Base-by-base conservation (phyloP, 1,284 basidiomycete species). In the Pseudozyma hubeiensis region DNA sequence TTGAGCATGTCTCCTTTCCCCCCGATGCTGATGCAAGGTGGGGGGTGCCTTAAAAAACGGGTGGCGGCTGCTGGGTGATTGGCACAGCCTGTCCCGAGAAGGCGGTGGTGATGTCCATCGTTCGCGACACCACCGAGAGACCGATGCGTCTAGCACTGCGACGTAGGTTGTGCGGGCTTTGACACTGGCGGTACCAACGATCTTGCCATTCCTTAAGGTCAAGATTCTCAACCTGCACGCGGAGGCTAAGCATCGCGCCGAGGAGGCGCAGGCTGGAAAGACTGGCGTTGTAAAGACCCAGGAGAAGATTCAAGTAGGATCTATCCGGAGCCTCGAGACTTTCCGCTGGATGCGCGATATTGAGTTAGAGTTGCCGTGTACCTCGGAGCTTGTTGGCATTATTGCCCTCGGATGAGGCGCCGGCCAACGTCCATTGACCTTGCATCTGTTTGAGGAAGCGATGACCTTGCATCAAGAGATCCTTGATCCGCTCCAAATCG, bases 401-500 rank as follows among this genome's bases (percentile, higher is more conserved):
- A 9, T 35, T 39, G 31, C 57, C 53, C 7, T 60, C 51, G 3
- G 49, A 45, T 5, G 71, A 47, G 6, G 74, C 74, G 16, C 72
- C 68, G 1, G 72, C 62, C 8, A 78, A 60, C 3, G 63, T 63
- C 72, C 75, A 72, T 17, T 75, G 76, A 7, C 76, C 76, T 37
- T 75, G 68, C 67, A 78, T 75, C 57, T 75, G 72, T 40, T 71
- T 71, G 33, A 78, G 53, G 40, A 70, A 75, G 48, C 66, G 66
- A 37, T 65, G 52, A 17, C 72, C 72, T 41, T 75, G 74, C 50
- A 69, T 73, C 17, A 76, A 39, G 1, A 73, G 54, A 29, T 68
- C 74, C 45, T 68, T 73, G 53, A 73, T 76, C 24, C 37, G 50
- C 35, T 66, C 70, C 11, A 73, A 53, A 24, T 76, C 68, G 24